Base-by-base conservation (phyloP, 2,329 filamentous ascomycete species). In the Shiraia bambusicola region DNA sequence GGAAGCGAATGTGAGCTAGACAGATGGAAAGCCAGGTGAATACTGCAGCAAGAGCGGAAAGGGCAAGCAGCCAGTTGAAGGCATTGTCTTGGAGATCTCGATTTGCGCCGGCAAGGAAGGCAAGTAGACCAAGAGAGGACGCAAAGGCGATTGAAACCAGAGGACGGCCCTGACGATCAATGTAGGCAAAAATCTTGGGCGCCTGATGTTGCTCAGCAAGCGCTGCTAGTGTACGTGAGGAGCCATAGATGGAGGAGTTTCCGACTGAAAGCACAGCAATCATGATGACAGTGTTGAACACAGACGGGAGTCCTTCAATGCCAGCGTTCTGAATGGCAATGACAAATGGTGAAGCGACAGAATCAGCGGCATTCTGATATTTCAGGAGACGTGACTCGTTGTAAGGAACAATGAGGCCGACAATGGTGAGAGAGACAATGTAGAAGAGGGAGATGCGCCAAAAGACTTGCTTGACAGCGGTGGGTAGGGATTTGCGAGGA, bases 201-300 rank as follows among this genome's bases (percentile, higher is more conserved):
- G 77, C 81, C 54, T 76, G 73, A 34, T 71, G 63, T 67, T 94
- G 89, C 66, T 95, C 90, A 31, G 91, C 90, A 2, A 96, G 80
- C 3, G 91, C 90, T 17, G 90, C 88, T 6, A 97, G 81, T 2
- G 91, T 96, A 57, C 92, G 84, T 1, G 88, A 94, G 16, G 88
- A 92, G 26, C 90, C 92, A 59, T 95, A 97, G 45, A 96, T 85
- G 47, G 90, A 84, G 6, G 88, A 92, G 69, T 95, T 96, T 43
- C 90, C 90, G 45, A 96, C 91, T 1, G 88, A 94, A 15, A 96
- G 74, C 15, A 95, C 90, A 14, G 91, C 86, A 49, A 95, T 82
- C 62, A 96, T 82, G 65, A 96, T 95, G 47, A 96, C 89, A n/a
- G 82, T 83, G 69, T 97, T 96, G 86, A 96, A 94, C 39, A 96